A percentile compares a stretch with the other conserved stretches of the same genome.
phyloP scores from a whole-genome alignment of 1,139 yeast genomes.

The Geotrichum reessii region DNA sequence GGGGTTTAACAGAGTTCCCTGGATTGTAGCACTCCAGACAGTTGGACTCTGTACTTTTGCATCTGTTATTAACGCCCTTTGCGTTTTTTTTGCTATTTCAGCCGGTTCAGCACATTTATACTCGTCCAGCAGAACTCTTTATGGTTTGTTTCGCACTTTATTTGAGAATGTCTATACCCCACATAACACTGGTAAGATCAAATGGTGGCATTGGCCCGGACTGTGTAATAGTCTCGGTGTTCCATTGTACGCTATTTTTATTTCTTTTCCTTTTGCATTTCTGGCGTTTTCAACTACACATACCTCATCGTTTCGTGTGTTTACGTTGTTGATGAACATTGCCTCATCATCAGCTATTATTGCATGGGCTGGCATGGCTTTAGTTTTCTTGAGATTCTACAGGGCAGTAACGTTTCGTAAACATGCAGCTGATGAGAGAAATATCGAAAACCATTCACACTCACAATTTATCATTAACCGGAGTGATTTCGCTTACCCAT shows the following conservation, averaged over 20 bases:
- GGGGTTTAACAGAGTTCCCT: slow-evolving; percentile 38
- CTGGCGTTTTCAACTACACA: slow-evolving; percentile 57
- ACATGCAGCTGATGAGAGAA: slow-evolving; percentile 33
- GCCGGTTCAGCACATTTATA: slow-evolving; percentile 75
- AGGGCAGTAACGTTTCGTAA: slow-evolving; percentile 54
- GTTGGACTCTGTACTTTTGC: slow-evolving; percentile 61
- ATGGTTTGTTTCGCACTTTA: slow-evolving; percentile 52
- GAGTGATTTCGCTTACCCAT: slow-evolving; percentile 50
- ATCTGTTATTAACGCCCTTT: slow-evolving; percentile 56
- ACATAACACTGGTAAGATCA: slow-evolving; percentile 44
- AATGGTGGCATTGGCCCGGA: slow-evolving; percentile 58
- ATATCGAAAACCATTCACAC: not conserved
- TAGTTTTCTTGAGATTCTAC: slow-evolving; percentile 65
- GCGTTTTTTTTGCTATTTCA: slow-evolving; percentile 68
- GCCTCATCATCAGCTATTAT: slow-evolving; percentile 67
- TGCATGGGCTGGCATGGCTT: slow-evolving; percentile 79
- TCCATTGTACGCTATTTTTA: slow-evolving; percentile 64
- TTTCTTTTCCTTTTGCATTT: slow-evolving; percentile 56
- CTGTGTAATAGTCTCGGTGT: slow-evolving; percentile 61
- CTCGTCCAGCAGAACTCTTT: slow-evolving; percentile 72
- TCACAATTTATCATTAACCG: slow-evolving; percentile 29
- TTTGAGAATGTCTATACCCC: slow-evolving; percentile 9
- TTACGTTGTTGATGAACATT: slow-evolving; percentile 57
- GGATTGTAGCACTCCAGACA: slow-evolving; percentile 72
- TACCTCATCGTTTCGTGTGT: slow-evolving; percentile 56